These are phyloP conservation scores for Furculomyces boomerangus DNA, from an alignment of 371 early-diverging fungal species.

Conservation along the genomic window DNA sequence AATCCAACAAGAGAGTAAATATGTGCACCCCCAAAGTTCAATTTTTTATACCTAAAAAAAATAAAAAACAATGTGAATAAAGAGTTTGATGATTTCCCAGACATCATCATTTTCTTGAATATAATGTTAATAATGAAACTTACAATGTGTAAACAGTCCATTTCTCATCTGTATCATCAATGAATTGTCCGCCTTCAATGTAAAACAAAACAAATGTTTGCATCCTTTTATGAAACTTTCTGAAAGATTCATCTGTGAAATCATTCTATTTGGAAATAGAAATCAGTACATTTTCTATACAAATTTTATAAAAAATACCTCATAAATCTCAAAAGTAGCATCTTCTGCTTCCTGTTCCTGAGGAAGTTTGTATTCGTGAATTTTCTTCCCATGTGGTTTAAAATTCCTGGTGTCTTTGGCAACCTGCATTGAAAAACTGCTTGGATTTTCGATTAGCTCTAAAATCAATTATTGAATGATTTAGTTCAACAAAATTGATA, in stretches of 20 bases:
- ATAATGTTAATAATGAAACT: not conserved
- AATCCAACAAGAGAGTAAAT: slow-evolving; percentile 66
- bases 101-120: not conserved
- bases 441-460: slow-evolving; percentile 33
- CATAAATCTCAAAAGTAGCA: too few species aligned
- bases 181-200: slow-evolving; percentile 78
- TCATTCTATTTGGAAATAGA: slow-evolving; percentile 21
- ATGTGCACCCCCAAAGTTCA: slow-evolving; percentile 2
- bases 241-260: slow-evolving; percentile 40
- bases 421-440: slow-evolving; percentile 39
- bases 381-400: slow-evolving; percentile 23
- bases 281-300: too few species aligned
- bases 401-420: slow-evolving; percentile 32
- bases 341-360: not conserved
- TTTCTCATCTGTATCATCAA: slow-evolving; percentile 63
- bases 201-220: slow-evolving; percentile 59
- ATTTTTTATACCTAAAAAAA: slow-evolving; percentile 17
- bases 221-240: slow-evolving; percentile 56
- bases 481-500: not conserved
- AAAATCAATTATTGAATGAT: not conserved
- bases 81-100: not conserved
- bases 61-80: not conserved
- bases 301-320: too few species aligned
- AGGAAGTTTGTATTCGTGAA: slow-evolving; percentile 33
- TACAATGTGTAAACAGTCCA: slow-evolving; percentile 59